A percentile compares a stretch with the other conserved stretches of the same genome.
phyloP scores from a whole-genome alignment of 1,139 yeast species.

The Candida tetrigidarum region DNA sequence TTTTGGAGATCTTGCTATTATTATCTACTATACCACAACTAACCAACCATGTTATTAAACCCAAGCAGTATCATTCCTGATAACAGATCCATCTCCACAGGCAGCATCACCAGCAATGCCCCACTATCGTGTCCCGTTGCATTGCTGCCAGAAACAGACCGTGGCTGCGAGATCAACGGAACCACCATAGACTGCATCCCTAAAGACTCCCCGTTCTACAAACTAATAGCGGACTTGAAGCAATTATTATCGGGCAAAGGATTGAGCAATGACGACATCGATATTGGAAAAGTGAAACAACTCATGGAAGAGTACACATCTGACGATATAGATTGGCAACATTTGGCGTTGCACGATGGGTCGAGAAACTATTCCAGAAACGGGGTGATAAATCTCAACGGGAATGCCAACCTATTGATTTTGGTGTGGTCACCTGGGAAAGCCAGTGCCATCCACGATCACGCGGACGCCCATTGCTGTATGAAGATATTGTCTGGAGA shows the following conservation, averaged over 20 bases:
- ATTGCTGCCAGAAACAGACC: slow-evolving; percentile 13
- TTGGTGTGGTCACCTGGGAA: slow-evolving; percentile 77
- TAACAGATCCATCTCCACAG: slow-evolving; percentile 7
- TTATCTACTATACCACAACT: not conserved
- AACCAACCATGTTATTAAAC: slow-evolving; percentile 15
- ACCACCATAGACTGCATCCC: slow-evolving; percentile 17
- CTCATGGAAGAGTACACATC: slow-evolving; percentile 56
- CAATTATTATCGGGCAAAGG: slow-evolving; percentile 39
- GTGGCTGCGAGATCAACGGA: slow-evolving; percentile 17
- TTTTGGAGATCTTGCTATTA: not conserved
- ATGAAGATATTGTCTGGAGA: slow-evolving; percentile 68
- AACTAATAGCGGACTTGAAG: slow-evolving; percentile 31
- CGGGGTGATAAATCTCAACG: slow-evolving; percentile 68
- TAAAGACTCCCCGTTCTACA: slow-evolving; percentile 15
- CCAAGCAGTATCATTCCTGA: slow-evolving; percentile 10
- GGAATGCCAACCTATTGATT: slow-evolving; percentile 68
- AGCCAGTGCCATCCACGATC: slow-evolving; percentile 73
- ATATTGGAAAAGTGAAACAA: slow-evolving; percentile 48
- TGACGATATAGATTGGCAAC: slow-evolving; percentile 58
- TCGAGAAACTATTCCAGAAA: slow-evolving; percentile 59
- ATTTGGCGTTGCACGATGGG: slow-evolving; percentile 59
- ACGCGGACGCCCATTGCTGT: slow-evolving; percentile 74
- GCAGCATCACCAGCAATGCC: not conserved
- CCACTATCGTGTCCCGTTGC: slow-evolving; percentile 8
- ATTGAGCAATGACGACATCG: slow-evolving; percentile 54